Base-by-base conservation (phyloP, 2,329 filamentous ascomycete genomes). In the Byssoonygena ceratinophila region DNA sequence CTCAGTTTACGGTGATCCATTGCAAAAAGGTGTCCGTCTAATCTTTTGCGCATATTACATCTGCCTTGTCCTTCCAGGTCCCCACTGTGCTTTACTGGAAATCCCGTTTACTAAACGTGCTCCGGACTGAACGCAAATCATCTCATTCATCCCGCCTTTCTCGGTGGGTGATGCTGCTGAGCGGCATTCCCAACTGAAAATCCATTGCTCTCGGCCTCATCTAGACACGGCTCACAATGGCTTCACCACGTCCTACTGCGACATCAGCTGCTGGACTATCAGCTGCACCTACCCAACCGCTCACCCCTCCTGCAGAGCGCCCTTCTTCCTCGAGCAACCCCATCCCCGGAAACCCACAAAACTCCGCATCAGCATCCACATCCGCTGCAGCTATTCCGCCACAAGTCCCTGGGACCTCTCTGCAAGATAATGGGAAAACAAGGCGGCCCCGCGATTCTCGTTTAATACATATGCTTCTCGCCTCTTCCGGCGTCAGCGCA, bases 401-500 rank as follows among this genome's bases (percentile, higher is more conserved):
- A 25, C 60, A 67, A 56, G 57, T 68, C 46, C 72, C 71, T 4
- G 64, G 69, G 1, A 74, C 70, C 16, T 74, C 71, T 0, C 57
- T 72, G 4, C 67, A 69, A 63, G 74, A 76, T 57, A 66, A 64
- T 52, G 73, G 72, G 11, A 73, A 70, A 54, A 69, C 71, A 18
- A 69, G 70, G 50, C 66, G 73, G 16, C 74, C 74, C 22, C 71
- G 74, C 57, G 74, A 76, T 59, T 71, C 74, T 40, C 73, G 74
- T 20, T 64, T 76, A 48, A 70, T 76, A 44, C 74, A 76, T 57
- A 73, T 76, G 63, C 66, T 76, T 39, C 72, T 76, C 45, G 69
- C 72, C 50, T 71, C 71, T 1, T 67, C 73, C 22, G 74, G 74
- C 34, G 71, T 76, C 41, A 71, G 66, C 14, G 67, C 72, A 12